Percentiles rank a stretch among this genome's conserved stretches.
These are phyloP conservation scores for Blakeslea trispora DNA, from an alignment of 371 early-diverging fungal species.

Conservation along the genomic window DNA sequence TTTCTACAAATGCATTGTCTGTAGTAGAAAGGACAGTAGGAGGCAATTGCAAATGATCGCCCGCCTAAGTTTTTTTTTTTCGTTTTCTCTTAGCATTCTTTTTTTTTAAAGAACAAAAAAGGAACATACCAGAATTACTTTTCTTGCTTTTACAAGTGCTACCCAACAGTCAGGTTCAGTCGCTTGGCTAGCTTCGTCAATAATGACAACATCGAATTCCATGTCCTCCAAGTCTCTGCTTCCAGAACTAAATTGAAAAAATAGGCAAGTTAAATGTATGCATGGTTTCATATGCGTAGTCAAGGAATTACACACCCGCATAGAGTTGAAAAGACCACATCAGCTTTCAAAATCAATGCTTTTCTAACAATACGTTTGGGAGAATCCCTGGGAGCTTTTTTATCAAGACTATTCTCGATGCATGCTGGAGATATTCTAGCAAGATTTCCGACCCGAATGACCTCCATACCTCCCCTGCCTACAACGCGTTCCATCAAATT, in stretches of 20 bases:
- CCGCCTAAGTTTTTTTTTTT: no score
- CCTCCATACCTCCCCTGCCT: conserved; percentile 29
- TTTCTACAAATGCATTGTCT: conserved; percentile 18
- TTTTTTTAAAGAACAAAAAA: no score
- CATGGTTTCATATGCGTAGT: not conserved
- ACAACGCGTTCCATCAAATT: conserved; percentile 77
- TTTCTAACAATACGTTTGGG: no score
- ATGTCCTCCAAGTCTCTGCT: conserved; percentile 48
- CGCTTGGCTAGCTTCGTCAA: conserved; percentile 94
- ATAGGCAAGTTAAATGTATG: not conserved
- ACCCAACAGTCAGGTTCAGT: conserved; percentile 90
- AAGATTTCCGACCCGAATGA: conserved; percentile 85
- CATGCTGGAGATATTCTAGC: conserved; percentile 73
- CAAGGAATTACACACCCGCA: conserved; percentile 39
- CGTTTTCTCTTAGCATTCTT: no score
- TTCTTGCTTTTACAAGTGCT: conserved; percentile 71
- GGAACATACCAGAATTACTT: conserved; percentile 64
- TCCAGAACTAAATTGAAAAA: conserved; percentile 45
- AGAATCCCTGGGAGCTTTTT: conserved; percentile 38
- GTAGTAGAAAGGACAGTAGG: conserved; percentile 69
- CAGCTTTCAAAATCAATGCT: conserved; percentile 60
- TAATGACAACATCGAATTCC: conserved; percentile 86
- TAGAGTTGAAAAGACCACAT: conserved; percentile 60
- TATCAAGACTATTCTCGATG: conserved; percentile 56
- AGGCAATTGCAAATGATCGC: conserved; percentile 91